Evolutionary conservation across 352 stramenopile genomes (phyloP), one percentile per base, ranked within the genome.

Genomic region (Stramenopiles sp.): DNA sequence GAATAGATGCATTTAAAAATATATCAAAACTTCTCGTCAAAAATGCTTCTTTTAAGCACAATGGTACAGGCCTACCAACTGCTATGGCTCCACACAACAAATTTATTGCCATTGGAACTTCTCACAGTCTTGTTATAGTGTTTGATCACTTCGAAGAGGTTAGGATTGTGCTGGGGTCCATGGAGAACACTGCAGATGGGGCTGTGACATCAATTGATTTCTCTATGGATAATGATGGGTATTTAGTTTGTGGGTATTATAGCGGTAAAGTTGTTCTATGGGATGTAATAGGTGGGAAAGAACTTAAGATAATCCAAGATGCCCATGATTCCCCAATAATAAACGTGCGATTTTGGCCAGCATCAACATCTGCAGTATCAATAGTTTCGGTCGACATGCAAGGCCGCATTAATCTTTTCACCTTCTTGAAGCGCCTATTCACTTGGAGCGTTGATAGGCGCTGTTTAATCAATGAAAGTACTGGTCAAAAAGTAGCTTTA

Each of bases 121-220:
- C 93, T 79, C 89, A 90, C 73, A 92, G 92, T 0, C 81, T 94
- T 3, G 87, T 97, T 68, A 85, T 96, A 53, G 89, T 97, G 36
- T 98, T 97, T 79, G 93, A 98, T 80, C 88, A 97, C 77, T 97
- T 97, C 79, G 90, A 97, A 81, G 92, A 95, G 36, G 83, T 96
- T 63, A 80, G 86, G 48, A 86, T 94, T 82, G 87, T 92, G 37
- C 81, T 97, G 6, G 85, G 89, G 12, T 88, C 81, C 18, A 84
- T 91, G 68, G 82, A 83, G 0, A 83, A 89, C 74, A 83, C 80
- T 75, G 37, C 49, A 74, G 85, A 89, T 73, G 86, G 86, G 53
- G 81, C 86, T 0, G 87, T 92, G 34, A 95, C 86, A 1, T 88
- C 88, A 0, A 89, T 95, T 25, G 88, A 94, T 75, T 84, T 92